Evolutionary conservation across 1,284 basidiomycete genomes (phyloP), one percentile per base, ranked within the genome.

Genomic region (Cutaneotrichosporon cyanovorans): DNA sequence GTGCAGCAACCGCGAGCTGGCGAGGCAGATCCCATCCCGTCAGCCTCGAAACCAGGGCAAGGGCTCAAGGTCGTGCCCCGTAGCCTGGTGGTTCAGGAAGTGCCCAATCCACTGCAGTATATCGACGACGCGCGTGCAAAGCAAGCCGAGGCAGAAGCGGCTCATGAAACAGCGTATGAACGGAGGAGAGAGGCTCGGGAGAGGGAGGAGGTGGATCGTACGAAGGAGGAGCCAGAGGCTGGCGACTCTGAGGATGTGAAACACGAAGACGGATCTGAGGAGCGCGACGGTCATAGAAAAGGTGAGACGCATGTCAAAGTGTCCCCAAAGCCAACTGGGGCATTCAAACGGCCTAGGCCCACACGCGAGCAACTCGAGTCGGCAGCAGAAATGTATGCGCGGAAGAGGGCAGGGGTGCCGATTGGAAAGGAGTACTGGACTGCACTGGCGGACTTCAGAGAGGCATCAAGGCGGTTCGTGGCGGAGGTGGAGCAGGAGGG

Each of bases 41-140:
- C 25, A 7, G 25, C 25, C 25, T 7, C 25, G 12, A 28, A 7
- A 7, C 25, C 25, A 7, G 25, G 25, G 8, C 25, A 12, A 28
- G 25, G 25, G 7, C 11, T 34, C 14, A 8, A 15, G 8, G 32
- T 34, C 7, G 32, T 34, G 8, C 43, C 30, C 14, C 28, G 16
- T 9, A 38, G 20, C 5, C 18, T 45, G 2, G 7, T 33, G 21
- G 3, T 39, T 2, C 43, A 21, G 8, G 43, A 45, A 30, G n/a
- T 45, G 21, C 20, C 25, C 5, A 33, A 45, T 22, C 43, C 43
- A 8, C 15, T 45, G n/a, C 20, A 38, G 28, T 43, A 43, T 16
- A 25, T 35, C 16, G 7, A 19, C n/a, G 38, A 9, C 2, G 38
- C 12, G 30, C 9, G 9, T 14, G n/a, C 11, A 28, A 25, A 40